A percentile compares a stretch with the other conserved stretches of the same genome.
Conservation (phyloP, 1,284 basidiomycete genomes). For the Ceratobasidium sp. region DNA sequence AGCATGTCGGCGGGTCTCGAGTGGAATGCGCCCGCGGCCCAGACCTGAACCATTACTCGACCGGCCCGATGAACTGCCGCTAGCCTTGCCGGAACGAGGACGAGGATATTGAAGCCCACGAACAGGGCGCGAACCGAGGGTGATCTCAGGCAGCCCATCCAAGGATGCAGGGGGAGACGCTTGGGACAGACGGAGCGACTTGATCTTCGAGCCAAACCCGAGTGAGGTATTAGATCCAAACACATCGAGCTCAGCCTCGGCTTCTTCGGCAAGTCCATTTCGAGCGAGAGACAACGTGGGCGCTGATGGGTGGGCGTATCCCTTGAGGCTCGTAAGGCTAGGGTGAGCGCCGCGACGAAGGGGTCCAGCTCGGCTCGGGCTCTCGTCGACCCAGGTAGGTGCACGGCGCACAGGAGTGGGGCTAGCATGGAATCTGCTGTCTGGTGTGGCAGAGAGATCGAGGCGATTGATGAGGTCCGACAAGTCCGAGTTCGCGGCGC, state of each 20-base stretch:
- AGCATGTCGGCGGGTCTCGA: constrained; percentile 24
- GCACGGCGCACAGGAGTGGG: constrained; percentile 4
- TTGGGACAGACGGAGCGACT: background rate
- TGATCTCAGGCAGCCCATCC: background rate
- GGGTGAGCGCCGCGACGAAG: constrained; percentile 1
- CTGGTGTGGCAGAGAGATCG: constrained; percentile 67
- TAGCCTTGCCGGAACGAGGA: background rate
- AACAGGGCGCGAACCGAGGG: background rate
- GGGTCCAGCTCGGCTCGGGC: constrained; percentile 20
- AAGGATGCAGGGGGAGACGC: background rate
- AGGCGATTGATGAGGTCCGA: constrained; percentile 77
- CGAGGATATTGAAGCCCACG: background rate
- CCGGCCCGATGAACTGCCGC: background rate
- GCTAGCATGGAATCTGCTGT: constrained; percentile 30
- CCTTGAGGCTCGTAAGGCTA: constrained; percentile 17
- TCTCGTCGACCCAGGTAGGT: constrained; percentile 32
- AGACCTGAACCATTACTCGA: constrained; percentile 52
- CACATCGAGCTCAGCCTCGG: background rate
- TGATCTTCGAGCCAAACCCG: background rate
- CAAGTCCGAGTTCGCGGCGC: constrained; percentile 79
- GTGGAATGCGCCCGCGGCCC: constrained; percentile 1
- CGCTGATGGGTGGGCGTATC: constrained; percentile 6
- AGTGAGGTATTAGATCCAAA: background rate
- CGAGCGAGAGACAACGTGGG: background rate
- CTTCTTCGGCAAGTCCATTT: background rate